Evolutionary conservation across 805 yeast species (phyloP), one percentile per base, ranked within the genome.

Genomic region (Myxozyma vanderwaltii): DNA sequence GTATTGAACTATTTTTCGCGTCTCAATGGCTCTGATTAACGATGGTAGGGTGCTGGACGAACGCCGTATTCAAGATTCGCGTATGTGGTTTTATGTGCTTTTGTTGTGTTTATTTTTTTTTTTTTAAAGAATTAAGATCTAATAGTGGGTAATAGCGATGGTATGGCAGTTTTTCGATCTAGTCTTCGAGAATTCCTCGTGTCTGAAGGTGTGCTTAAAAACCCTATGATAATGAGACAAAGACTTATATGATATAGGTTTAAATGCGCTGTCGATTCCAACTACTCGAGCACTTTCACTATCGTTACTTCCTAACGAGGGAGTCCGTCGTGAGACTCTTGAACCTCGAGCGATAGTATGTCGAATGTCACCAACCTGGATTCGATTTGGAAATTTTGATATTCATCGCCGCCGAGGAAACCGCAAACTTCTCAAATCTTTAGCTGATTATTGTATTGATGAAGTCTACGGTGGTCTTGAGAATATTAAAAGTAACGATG

Each of bases 41-140:
- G n/a, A n/a, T n/a, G n/a, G 6, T 49, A 92, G 75, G 99, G 99
- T 0, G 84, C 94, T 2, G 99, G 99, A 0, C 76, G 82, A 65
- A 92, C 98, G 0, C 97, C 98, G 0, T 92, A 81, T 71, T 88
- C 96, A 0, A 80, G 99, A 60, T 92, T 91, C 78, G 98, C 97
- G 0, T 59, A 51, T 12, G 63, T 46, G 12, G 24, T 36, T 24
- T 40, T 12, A 5, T 29, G 10, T 21, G 36, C 35, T 29, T 3
- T 15, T 10, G 23, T 12, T 15, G 26, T 24, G 12, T 21, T 19
- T n/a, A 35, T 17, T 15, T 17, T 19, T 33, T 10, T 4, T 29
- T 29, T 2, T n/a, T n/a, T n/a, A n/a, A n/a, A n/a, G n/a, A n/a
- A n/a, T n/a, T n/a, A n/a, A n/a, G n/a, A n/a, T n/a, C n/a, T n/a